These are phyloP conservation scores for Prunus mume DNA, from an alignment of 306 rosid genomes.

Conservation along the genomic window DNA sequence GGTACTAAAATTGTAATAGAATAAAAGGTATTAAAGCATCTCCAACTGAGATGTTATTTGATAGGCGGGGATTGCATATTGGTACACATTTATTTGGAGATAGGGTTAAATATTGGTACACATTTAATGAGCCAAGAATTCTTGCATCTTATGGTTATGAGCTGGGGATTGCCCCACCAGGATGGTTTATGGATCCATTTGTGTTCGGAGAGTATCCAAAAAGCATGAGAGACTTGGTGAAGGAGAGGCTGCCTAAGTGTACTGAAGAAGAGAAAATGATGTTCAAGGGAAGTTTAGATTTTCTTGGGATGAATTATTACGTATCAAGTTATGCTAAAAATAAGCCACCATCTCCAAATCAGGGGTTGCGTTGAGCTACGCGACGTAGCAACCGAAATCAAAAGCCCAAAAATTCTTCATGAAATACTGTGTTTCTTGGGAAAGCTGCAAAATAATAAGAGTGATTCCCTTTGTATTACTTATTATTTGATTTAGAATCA, in stretches of 20 bases:
- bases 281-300: constrained; percentile 26
- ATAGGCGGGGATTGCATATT: too few species aligned
- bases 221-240: constrained; percentile 16
- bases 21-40: too few species aligned
- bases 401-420: not conserved
- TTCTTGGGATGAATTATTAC: constrained; percentile 38
- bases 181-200: constrained; percentile 28
- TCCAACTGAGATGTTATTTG: too few species aligned
- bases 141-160: constrained; percentile 29
- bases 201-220: constrained; percentile 28
- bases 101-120: constrained; percentile 52
- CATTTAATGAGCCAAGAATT: constrained; percentile 44
- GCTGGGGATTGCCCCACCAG: constrained; percentile 47
- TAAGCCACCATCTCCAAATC: not conserved
- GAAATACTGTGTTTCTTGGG: too few species aligned
- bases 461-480: too few species aligned
- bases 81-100: constrained; percentile 32
- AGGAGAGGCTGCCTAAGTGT: constrained; percentile 32
- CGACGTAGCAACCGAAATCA: not conserved
- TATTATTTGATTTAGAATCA: too few species aligned
- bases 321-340: constrained; percentile 20
- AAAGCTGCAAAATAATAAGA: too few species aligned
- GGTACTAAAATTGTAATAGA: too few species aligned
- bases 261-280: constrained; percentile 5
- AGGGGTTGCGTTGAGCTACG: not conserved